Evolutionary conservation across 768 basidiomycete genomes (phyloP).

Genomic region (Panaeolus cyanescens): DNA sequence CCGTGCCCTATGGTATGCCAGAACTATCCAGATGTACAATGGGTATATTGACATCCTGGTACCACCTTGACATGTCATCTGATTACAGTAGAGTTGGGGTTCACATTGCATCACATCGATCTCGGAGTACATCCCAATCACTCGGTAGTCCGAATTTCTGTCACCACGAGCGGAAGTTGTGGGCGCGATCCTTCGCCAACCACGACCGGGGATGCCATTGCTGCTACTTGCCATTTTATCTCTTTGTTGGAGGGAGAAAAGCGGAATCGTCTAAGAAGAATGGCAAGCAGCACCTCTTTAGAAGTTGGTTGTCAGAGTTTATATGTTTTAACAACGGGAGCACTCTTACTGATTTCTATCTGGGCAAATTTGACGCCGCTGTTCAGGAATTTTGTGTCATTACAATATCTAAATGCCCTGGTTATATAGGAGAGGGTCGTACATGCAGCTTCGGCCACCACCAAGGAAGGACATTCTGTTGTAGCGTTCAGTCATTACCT

Average conservation of each 20-base stretch:
- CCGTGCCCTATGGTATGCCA: too few species aligned
- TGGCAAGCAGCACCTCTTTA: conserved; percentile 19
- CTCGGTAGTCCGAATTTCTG: too few species aligned
- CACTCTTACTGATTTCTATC: background rate
- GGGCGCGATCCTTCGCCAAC: background rate
- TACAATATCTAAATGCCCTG: too few species aligned
- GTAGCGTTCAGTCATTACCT: too few species aligned
- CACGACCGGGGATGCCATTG: background rate
- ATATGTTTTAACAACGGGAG: background rate
- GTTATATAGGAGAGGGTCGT: too few species aligned
- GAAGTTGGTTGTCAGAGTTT: background rate
- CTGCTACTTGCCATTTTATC: conserved; percentile 6
- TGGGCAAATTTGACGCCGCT: background rate
- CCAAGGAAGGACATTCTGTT: conserved; percentile 41
- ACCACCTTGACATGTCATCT: too few species aligned
- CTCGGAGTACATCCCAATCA: too few species aligned
- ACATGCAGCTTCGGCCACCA: conserved; percentile 41
- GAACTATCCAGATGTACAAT: too few species aligned
- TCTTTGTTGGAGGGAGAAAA: conserved; percentile 5
- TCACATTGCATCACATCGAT: too few species aligned
- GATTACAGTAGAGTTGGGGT: too few species aligned
- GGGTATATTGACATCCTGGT: too few species aligned
- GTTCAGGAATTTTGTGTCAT: too few species aligned
- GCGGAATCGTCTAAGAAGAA: conserved; percentile 16
- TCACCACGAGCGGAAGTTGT: conserved; percentile 5